Conservation (phyloP, 192 early-diverging fungal species). For the Coemansia sp. region DNA sequence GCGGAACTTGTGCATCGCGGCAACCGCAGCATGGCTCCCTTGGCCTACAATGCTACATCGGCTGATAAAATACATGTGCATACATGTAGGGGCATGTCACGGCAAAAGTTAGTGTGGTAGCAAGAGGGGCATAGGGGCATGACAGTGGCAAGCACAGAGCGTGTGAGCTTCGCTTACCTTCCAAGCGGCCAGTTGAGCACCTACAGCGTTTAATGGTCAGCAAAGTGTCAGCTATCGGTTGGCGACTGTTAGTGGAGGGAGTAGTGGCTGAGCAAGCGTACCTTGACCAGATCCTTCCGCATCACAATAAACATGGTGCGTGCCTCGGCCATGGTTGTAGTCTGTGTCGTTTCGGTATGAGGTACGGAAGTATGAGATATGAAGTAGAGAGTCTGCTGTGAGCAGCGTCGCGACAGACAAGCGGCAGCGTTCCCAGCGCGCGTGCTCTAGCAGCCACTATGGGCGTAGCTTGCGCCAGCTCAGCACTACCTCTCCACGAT, state of each 20-base stretch:
- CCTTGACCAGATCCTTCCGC: constrained; percentile 77
- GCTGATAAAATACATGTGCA: too few species aligned
- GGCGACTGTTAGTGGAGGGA: background rate
- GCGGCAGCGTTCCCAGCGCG: background rate
- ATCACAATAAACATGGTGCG: constrained; percentile 82
- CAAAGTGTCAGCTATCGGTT: background rate
- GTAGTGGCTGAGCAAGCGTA: constrained; percentile 16
- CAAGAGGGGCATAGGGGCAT: background rate
- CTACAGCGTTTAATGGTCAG: constrained; percentile 16
- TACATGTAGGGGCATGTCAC: constrained; percentile 14
- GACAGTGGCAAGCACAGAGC: too few species aligned
- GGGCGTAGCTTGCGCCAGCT: background rate
- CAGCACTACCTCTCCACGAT: too few species aligned
- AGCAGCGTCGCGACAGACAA: background rate
- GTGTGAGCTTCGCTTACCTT: constrained; percentile 47
- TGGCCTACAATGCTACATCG: constrained; percentile 77
- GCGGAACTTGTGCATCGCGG: constrained; percentile 65
- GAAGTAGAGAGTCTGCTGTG: background rate
- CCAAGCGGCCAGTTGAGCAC: constrained; percentile 67
- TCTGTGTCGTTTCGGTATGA: background rate
- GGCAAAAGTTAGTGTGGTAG: background rate
- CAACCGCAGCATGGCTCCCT: constrained; percentile 72
- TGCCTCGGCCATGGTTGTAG: constrained; percentile 60
- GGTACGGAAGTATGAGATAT: background rate
- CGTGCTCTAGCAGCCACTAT: background rate